Evolutionary conservation across 352 stramenopile genomes (phyloP), one percentile per base, ranked within the genome.

Genomic region (Pythium pyrilobum): DNA sequence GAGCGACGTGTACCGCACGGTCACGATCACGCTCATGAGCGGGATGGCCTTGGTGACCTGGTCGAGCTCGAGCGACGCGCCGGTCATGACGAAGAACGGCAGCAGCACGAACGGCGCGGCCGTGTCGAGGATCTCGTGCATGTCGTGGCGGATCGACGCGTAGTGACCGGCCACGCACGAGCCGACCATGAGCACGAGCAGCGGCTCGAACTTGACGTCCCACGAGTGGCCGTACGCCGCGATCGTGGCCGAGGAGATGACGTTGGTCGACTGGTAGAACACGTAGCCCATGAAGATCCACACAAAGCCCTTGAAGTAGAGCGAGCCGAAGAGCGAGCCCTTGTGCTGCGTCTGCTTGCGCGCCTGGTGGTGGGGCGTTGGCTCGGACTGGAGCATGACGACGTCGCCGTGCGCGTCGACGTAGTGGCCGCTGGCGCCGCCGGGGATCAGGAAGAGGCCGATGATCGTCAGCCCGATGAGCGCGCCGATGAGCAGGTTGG

Each of bases 1-100:
- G 46, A 89, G 76, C 3, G 71, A 59, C 0, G 81, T 54, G 47
- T 75, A 87, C 2, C 75, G 71, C 36, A 89, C 45, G 31, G 67
- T 52, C 3, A 88, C 72, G 52, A 85, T 86, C 38, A 82, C 45
- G 36, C 72, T 85, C 69, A 85, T 83, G 45, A 89, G 68, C 18
- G 78, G 75, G 46, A 89, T 71, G 2, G 71, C 73, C 23, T 74
- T 52, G 39, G 71, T 55, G 32, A 89, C 78, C 40, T 85, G 60
- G 58, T 89, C 73, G 27, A 89, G 59, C 51, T 87, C 84, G 24
- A 89, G 54, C n/a, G 69, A 67, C 3, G 78, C 78, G 2, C 78
- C 78, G 4, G 78, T 89, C 76, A 89, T 89, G 12, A 85, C 74
- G 67, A 89, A 89, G 61, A 89, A 89, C 6, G 78, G 78, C 28